phyloP scores from a whole-genome alignment of 768 basidiomycete genomes.

The Chalciporus piperatus region DNA sequence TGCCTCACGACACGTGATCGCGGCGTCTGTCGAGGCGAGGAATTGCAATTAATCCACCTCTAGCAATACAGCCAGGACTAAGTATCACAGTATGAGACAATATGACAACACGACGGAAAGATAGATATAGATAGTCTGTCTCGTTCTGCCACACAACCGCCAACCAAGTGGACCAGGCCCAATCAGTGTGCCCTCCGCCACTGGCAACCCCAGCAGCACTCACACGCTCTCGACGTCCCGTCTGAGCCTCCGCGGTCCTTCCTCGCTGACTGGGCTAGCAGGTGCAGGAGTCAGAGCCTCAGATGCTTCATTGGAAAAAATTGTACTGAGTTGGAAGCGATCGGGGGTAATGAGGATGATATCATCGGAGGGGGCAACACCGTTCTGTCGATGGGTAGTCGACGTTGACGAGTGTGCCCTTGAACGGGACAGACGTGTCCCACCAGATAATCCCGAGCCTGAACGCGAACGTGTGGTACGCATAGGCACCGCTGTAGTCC shows the following conservation, averaged over 20 bases:
- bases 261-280: not conserved
- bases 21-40: slow-evolving; percentile 1
- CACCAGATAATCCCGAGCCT: not conserved
- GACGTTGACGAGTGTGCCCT: slow-evolving; percentile 1
- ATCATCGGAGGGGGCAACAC: not conserved
- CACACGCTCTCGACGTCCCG: not conserved
- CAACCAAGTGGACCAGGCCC: no score
- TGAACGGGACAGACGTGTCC: not conserved
- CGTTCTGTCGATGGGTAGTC: not conserved
- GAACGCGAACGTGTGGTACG: not conserved
- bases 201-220: no score
- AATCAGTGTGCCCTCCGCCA: no score
- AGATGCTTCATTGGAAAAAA: not conserved
- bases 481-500: not conserved
- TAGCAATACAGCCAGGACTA: not conserved
- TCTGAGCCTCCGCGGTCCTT: not conserved
- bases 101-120: not conserved
- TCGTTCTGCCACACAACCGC: not conserved
- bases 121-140: not conserved
- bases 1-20: slow-evolving; percentile 24
- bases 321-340: not conserved
- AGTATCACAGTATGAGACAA: not conserved
- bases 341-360: not conserved
- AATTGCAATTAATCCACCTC: slow-evolving; percentile 2
- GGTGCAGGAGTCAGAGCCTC: not conserved